Percentiles rank a stretch among this genome's conserved stretches.
These are phyloP conservation scores for Podila verticillata DNA, from an alignment of 192 early-diverging fungal genomes.

Conservation along the genomic window DNA sequence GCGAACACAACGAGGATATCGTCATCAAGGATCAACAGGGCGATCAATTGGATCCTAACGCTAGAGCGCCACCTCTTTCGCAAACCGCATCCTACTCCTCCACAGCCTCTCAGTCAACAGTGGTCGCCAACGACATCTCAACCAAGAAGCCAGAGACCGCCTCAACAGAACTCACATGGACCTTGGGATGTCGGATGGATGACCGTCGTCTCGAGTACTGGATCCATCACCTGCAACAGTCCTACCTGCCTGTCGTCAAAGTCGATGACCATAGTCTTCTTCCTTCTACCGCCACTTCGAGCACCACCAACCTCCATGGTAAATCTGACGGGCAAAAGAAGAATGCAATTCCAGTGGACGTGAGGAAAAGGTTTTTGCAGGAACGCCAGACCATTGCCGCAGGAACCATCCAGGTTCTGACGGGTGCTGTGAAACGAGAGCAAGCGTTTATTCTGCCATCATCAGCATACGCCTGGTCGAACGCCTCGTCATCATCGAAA, in stretches of 20 bases:
- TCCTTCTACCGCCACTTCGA: slow-evolving; percentile 20
- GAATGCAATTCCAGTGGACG: slow-evolving; percentile 14
- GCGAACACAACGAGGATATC: neutral
- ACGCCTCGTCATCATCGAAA: neutral
- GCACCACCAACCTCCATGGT: neutral
- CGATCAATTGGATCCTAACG: too few relatives aligned
- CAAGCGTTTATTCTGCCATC: slow-evolving; percentile 9
- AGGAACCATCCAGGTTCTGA: slow-evolving; percentile 25
- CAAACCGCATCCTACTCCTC: neutral
- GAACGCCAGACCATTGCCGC: slow-evolving; percentile 40
- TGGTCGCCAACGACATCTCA: neutral
- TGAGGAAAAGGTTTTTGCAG: slow-evolving; percentile 30
- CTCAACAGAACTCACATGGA: slow-evolving; percentile 38
- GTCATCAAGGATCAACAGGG: too few relatives aligned
- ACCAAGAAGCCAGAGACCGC: neutral
- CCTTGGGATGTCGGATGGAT: slow-evolving; percentile 32
- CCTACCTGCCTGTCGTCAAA: slow-evolving; percentile 14
- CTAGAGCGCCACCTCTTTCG: neutral
- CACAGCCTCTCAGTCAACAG: slow-evolving; percentile 11
- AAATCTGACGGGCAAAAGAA: neutral
- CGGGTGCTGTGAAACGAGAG: slow-evolving; percentile 12
- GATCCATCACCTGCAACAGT: slow-evolving; percentile 22
- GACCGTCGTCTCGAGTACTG: slow-evolving; percentile 39
- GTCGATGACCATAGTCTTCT: slow-evolving; percentile 12
- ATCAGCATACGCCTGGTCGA: slow-evolving; percentile 14